These are phyloP conservation scores for Ilex asprella DNA, from an alignment of 257 asterid genomes.

Conservation along the genomic window DNA sequence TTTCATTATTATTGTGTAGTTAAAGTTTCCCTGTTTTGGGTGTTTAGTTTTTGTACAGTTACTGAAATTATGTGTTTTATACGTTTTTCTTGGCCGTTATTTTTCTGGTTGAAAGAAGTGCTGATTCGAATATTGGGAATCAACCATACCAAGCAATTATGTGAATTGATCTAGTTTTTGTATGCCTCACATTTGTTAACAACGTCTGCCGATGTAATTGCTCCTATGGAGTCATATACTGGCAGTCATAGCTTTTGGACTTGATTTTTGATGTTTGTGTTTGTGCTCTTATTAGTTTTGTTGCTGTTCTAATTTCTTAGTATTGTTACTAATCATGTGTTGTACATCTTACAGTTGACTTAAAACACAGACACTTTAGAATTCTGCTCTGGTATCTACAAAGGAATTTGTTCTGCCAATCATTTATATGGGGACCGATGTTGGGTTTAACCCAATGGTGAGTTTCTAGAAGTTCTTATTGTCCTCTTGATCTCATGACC, in stretches of 20 bases:
- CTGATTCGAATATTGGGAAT: background rate
- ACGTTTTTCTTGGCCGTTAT: background rate
- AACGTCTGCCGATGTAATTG: background rate
- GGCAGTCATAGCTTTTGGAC: slow-evolving; percentile 2
- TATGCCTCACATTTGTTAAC: no score
- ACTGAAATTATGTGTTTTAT: background rate
- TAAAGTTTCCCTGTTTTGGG: no score
- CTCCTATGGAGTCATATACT: slow-evolving; percentile 1
- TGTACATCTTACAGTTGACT: background rate
- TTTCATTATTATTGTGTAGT: no score
- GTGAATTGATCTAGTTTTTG: background rate
- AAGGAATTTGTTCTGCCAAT: background rate
- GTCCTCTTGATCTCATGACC: background rate
- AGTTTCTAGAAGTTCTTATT: slow-evolving; percentile 1
- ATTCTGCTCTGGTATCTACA: background rate
- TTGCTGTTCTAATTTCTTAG: no score
- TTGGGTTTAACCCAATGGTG: slow-evolving; percentile 15
- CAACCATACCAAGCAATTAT: background rate
- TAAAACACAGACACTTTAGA: slow-evolving; percentile 1
- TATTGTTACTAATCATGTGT: background rate
- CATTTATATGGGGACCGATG: background rate
- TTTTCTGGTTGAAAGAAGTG: slow-evolving; percentile 1
- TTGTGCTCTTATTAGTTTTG: background rate
- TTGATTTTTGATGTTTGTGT: slow-evolving; percentile 5
- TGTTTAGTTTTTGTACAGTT: background rate